A percentile compares a stretch with the other conserved stretches of the same genome.
phyloP scores from a whole-genome alignment of 768 basidiomycete genomes.

The Psilocybe azurescens region DNA sequence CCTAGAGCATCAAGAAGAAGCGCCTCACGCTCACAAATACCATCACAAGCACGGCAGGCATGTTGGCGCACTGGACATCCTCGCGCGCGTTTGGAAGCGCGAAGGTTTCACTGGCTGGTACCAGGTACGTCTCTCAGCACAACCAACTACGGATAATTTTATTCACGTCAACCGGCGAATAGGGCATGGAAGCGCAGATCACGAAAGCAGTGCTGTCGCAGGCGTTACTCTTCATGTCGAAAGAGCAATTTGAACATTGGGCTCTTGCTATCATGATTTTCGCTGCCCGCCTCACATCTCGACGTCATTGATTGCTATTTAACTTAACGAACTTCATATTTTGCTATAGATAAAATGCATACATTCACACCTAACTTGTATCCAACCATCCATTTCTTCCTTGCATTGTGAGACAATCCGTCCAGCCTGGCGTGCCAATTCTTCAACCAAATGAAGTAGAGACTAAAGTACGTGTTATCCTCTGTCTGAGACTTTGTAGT shows the following conservation, averaged over 20 bases:
- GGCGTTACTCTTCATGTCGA: slow-evolving; percentile 94
- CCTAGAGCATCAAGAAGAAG: slow-evolving; percentile 41
- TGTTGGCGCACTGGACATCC: slow-evolving; percentile 78
- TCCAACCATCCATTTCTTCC: no score
- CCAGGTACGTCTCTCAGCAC: slow-evolving; percentile 59
- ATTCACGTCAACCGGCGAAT: slow-evolving; percentile 8
- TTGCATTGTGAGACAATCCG: no score
- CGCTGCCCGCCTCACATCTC: slow-evolving; percentile 42
- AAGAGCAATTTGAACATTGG: slow-evolving; percentile 96
- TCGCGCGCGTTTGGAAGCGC: slow-evolving; percentile 69
- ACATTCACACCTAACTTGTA: not conserved
- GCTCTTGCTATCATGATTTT: slow-evolving; percentile 74
- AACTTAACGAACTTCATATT: not conserved
- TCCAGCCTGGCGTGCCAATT: no score
- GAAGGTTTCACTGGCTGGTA: slow-evolving; percentile 96
- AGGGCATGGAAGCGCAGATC: slow-evolving; percentile 98
- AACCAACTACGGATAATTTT: not conserved
- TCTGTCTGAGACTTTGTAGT: no score
- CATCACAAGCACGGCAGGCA: slow-evolving; percentile 56
- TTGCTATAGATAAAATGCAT: not conserved
- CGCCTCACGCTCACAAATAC: slow-evolving; percentile 39
- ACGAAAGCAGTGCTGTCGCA: slow-evolving; percentile 95
- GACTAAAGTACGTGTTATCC: no score
- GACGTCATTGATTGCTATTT: slow-evolving; percentile 8
- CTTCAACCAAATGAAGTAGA: no score